A percentile compares a stretch with the other conserved stretches of the same genome.
phyloP scores from a whole-genome alignment of 2,329 filamentous ascomycete genomes.

The Knufia petricola region DNA sequence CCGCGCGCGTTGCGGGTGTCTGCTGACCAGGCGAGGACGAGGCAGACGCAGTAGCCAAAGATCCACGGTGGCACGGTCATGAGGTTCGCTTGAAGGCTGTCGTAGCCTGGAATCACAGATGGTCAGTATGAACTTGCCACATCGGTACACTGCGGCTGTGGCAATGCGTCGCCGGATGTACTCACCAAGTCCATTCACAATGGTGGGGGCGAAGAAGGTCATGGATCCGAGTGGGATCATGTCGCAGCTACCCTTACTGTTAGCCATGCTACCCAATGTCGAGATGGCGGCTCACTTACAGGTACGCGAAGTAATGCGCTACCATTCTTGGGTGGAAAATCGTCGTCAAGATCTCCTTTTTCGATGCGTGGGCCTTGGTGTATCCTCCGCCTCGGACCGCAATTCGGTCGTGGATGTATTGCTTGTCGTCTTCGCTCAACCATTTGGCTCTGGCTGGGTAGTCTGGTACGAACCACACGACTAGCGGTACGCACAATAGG shows the following conservation, averaged over 20 bases:
- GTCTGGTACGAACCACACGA: too few relatives aligned
- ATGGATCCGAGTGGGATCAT: slow-evolving; percentile 62
- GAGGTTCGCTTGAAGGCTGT: slow-evolving; percentile 40
- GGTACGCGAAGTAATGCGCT: neutral
- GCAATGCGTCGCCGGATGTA: slow-evolving; percentile 43
- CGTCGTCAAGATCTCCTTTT: neutral
- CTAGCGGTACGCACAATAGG: too few relatives aligned
- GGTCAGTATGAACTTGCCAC: too few relatives aligned
- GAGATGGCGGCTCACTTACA: neutral
- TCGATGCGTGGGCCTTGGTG: neutral
- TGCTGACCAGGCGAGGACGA: slow-evolving; percentile 48
- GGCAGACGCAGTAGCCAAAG: slow-evolving; percentile 31
- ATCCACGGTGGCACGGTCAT: slow-evolving; percentile 51
- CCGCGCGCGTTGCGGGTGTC: slow-evolving; percentile 42
- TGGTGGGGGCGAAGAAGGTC: slow-evolving; percentile 55
- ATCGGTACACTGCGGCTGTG: too few relatives aligned
- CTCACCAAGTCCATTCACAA: slow-evolving; percentile 49
- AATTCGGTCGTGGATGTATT: slow-evolving; percentile 22
- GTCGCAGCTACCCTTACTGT: too few relatives aligned
- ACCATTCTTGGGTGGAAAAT: neutral
- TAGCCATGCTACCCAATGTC: too few relatives aligned
- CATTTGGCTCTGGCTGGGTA: too few relatives aligned
- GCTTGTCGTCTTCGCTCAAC: too few relatives aligned
- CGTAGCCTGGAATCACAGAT: too few relatives aligned
- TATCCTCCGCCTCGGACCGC: slow-evolving; percentile 25